phyloP scores from a whole-genome alignment of 306 rosid species.

The Dalbergia cultrata region DNA sequence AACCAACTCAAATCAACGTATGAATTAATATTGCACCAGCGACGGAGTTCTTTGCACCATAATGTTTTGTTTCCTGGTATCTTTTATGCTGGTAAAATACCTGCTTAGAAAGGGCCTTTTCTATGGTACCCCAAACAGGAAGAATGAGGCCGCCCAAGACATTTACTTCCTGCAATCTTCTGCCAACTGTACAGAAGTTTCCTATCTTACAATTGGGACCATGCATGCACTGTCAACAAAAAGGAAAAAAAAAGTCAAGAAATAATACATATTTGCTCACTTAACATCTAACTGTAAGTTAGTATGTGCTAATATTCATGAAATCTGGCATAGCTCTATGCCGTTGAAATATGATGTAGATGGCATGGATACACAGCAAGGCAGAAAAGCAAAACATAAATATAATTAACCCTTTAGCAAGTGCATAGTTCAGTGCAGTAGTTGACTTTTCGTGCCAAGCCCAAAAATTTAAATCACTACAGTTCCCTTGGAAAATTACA shows the following conservation, averaged over 20 bases:
- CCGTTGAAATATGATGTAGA: background rate
- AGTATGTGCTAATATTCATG: slow-evolving; percentile 11
- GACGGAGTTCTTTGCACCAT: background rate
- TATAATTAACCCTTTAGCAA: slow-evolving; percentile 5
- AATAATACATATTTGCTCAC: background rate
- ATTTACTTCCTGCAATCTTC: slow-evolving; percentile 97
- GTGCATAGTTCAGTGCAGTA: background rate
- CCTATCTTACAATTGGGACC: slow-evolving; percentile 98
- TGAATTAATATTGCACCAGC: slow-evolving; percentile 17
- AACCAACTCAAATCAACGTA: slow-evolving; percentile 26
- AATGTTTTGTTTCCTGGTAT: slow-evolving; percentile 28
- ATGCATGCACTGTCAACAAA: slow-evolving; percentile 90
- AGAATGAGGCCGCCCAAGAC: slow-evolving; percentile 95
- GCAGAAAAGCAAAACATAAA: slow-evolving; percentile 7
- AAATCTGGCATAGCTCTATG: slow-evolving; percentile 17
- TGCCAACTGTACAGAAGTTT: slow-evolving; percentile 87
- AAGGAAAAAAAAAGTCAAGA: slow-evolving; percentile 33
- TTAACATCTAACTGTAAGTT: slow-evolving; percentile 8
- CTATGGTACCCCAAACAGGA: slow-evolving; percentile 97
- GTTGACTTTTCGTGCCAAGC: background rate
- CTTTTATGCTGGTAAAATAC: slow-evolving; percentile 54
- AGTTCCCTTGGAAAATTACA: slow-evolving; percentile 27
- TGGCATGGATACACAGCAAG: slow-evolving; percentile 10
- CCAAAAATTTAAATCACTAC: slow-evolving; percentile 23
- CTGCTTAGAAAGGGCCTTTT: slow-evolving; percentile 97